phyloP scores from a whole-genome alignment of 176 grass and related monocot genomes.

The Zea mays region Zm-B73-REFERENCE-NAM-5.0 NC_050096.1:283087501-283088000 shows the following conservation, averaged over 20 bases:
- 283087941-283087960: no score
- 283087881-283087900: neutral
- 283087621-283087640: conserved; percentile 92
- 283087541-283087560: conserved; percentile 87
- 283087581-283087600: conserved; percentile 92
- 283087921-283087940: no score
- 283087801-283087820: neutral
- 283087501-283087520: conserved; percentile 59
- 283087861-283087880: neutral
- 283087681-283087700: conserved; percentile 74
- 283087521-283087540: conserved; percentile 96
- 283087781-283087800: neutral
- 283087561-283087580: conserved; percentile 93
- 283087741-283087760: neutral
- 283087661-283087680: conserved; percentile 96
- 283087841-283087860: neutral
- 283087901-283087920: no score
- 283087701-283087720: no score
- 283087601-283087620: conserved; percentile 89
- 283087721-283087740: neutral
- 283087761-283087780: neutral
- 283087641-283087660: conserved; percentile 94
- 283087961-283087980: no score
- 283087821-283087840: conserved; percentile 7
- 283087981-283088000: no score